Base-by-base conservation (phyloP, 2,329 filamentous ascomycete species). In the Colletotrichum godetiae region DNA sequence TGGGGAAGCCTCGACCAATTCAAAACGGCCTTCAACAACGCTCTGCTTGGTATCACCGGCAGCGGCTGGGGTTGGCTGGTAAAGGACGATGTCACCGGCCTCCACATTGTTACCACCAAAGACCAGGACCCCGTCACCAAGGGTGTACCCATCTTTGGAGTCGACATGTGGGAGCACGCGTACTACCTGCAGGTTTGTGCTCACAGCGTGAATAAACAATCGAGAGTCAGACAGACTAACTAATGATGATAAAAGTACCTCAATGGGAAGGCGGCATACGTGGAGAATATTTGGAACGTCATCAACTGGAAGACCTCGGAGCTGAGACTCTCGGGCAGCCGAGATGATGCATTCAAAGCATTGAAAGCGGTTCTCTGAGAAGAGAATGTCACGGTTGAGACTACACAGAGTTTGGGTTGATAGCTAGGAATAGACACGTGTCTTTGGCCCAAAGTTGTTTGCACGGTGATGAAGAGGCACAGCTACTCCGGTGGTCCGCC, bases 81-180 rank as follows among this genome's bases (percentile, higher is more conserved):
- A 68, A 91, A 91, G 79, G 89, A 92, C 64, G 85, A 86, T 3
- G 83, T 83, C 3, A 88, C 85, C 1, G 87, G 87, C 1, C 82
- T 97, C 76, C 88, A 91, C 69, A 94, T 97, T 76, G 87, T 93
- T 10, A 95, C 92, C 0, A 95, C 93, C n/a, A 94, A 95, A 81
- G 94, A 97, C 80, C 95, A 97, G 85, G 95, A 97, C 79, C 92
- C 92, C 1, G 88, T 94, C 5, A 88, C 92, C 13, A 78, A 86
- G 19, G 88, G 89, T 5, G 88, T 90, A n/a, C 92, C 92, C 10
- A 84, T 97, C 24, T 87, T 95, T 55, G 94, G 94, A 0, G 87
- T 97, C 2, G 95, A 97, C 81, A 96, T 97, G 90, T 97, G 94
- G 95, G 95, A 97, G 85, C 95, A 97, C 85, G 95, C 95, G 0